Base-by-base conservation (phyloP, 2,329 filamentous ascomycete species). In the Colletotrichum sp. region DNA sequence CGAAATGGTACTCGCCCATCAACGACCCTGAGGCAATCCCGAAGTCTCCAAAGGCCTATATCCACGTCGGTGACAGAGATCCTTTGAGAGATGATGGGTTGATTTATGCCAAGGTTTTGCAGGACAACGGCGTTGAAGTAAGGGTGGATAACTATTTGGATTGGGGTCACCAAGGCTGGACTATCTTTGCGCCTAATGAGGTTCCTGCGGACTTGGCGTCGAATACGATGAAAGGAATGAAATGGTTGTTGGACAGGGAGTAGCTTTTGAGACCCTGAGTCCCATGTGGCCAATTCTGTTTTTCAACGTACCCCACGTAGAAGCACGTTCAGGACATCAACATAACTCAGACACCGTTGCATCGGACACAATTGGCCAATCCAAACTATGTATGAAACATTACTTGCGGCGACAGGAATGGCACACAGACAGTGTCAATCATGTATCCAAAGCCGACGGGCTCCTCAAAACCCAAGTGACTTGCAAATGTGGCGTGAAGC, bases 1-100 rank as follows among this genome's bases (percentile, higher is more conserved):
- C 82, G 3, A 80, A 80, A 0, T 74, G 84, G 2, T 79, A 77
- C 52, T 83, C 81, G 12, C 83, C 85, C 3, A 79, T 87, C 18
- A 81, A 85, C 65, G 81, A 79, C 60, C 76, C 78, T 36, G 82
- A 77, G 3, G 76, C 78, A 2, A 82, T 86, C 65, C 76, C 78
- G 4, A 82, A 78, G 6, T 80, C 89, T 28, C 88, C 89, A 6
- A 84, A 82, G 4, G 84, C 87, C 0, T 91, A 89, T 79, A 81
- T 92, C 3, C 88, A 90, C 77, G 84, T 90, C 1, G 86, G 84
- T 74, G 90, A 89, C 21, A 77, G 87, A 76, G 90, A 91, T 79
- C 86, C 86, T 1, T 77, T 89, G 7, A 81, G 90, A 6, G 90
- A 92, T 75, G 90, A 91, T 67, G 88, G 83, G 0, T 74, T 92